These are phyloP conservation scores for Myxozyma vanderwaltii DNA, from an alignment of 805 yeast genomes.

Conservation along the genomic window DNA sequence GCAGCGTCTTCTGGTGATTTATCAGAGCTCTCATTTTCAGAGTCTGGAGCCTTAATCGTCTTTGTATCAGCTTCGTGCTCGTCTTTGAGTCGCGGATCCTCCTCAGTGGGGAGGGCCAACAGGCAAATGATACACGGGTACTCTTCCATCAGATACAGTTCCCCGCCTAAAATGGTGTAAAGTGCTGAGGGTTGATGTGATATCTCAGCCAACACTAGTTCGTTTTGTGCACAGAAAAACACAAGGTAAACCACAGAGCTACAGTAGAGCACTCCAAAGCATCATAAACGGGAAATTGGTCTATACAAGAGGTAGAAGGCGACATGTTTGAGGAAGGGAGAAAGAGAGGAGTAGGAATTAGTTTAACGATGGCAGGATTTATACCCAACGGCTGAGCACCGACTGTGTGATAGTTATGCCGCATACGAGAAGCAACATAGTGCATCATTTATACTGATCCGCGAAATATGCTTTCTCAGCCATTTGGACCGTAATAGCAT, in stretches of 20 bases:
- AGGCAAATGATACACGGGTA: conserved; percentile 62
- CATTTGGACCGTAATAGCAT: neutral
- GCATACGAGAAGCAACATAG: neutral
- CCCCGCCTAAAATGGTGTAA: neutral
- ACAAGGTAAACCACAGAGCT: neutral
- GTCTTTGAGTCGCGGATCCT: conserved; percentile 9
- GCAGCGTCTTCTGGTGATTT: neutral
- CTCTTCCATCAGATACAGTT: conserved; percentile 8
- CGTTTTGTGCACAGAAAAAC: neutral
- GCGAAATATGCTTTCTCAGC: neutral
- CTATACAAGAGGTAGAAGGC: neutral
- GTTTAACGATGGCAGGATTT: neutral
- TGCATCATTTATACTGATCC: neutral
- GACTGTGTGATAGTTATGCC: neutral
- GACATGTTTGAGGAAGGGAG: conserved; percentile 4
- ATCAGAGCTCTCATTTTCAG: neutral
- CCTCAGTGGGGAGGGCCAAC: conserved; percentile 43
- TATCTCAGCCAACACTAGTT: conserved; percentile 2
- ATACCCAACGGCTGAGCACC: neutral
- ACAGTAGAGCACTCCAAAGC: neutral
- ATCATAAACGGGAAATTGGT: neutral
- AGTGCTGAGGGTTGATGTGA: neutral
- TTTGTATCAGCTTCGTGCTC: neutral
- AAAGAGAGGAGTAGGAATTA: neutral
- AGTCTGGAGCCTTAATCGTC: neutral